Base-by-base conservation (phyloP, 352 stramenopile genomes). In the Stramenopiles sp. region DNA sequence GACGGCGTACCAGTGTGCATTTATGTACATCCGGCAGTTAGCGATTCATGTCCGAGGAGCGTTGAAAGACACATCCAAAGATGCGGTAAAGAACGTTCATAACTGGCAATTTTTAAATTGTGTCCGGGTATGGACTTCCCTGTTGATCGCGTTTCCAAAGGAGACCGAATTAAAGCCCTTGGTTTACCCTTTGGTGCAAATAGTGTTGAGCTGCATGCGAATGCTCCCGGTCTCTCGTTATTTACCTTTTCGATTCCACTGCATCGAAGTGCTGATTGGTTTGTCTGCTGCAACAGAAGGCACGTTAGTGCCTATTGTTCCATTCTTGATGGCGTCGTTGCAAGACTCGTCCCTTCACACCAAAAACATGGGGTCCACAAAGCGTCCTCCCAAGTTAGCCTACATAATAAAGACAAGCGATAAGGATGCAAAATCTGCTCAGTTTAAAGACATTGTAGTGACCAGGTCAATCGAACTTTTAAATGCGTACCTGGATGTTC, bases 81-180 rank as follows among this genome's bases (percentile, higher is more conserved):
- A 96, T 73, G 85, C 85, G 30, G 87, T 94, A 77, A 85, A 90
- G 81, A 77, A 77, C 74, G 84, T 96, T 33, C 92, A 96, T 75
- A 96, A 93, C 80, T 99, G 94, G 95, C 94, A 98, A 82, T 98
- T 97, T 76, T 85, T 98, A 74, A 95, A 98, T 82, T 96, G 94
- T 77, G 78, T 98, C 34, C 92, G 92, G 68, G 83, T 98, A 1
- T 99, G 93, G 94, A 77, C 78, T 80, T n/a, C 93, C 1, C 92
- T 99, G 0, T 83, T 98, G 69, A 89, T 86, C 75, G 89, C 89
- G 34, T 92, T 95, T 78, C 86, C 85, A 25, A 82, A 79, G 0
- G 86, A 87, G 49, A 83, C 82, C 74, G 85, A 96, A 80, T 86
- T 98, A 35, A 83, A 85, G 75, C 86, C 89, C 2, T 86, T 98